These are phyloP conservation scores for Cercospora beticola DNA, from an alignment of 2,329 filamentous ascomycete species.

Conservation along the genomic window DNA sequence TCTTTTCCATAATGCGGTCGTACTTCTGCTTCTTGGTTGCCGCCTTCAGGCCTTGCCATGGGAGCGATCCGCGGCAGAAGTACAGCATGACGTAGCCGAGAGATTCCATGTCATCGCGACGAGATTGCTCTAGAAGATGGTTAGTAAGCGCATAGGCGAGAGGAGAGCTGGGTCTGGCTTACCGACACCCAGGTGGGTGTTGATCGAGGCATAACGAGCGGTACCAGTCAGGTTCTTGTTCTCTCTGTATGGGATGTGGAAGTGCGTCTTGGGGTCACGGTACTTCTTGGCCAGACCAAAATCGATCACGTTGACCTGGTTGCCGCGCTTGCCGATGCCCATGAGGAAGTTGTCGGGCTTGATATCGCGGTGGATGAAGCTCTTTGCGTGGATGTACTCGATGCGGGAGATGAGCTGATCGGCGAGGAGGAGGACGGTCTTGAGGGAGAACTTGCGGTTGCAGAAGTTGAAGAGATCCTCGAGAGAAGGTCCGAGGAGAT, in stretches of 20 bases:
- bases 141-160: slow-evolving; percentile 12
- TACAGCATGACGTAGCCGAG: slow-evolving; percentile 99
- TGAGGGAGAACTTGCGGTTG: slow-evolving; percentile 98
- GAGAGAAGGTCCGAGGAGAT: slow-evolving; percentile 89
- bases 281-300: slow-evolving; percentile 99
- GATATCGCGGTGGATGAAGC: slow-evolving; percentile 99
- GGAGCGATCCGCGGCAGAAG: slow-evolving; percentile 97
- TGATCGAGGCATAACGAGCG: slow-evolving; percentile 97
- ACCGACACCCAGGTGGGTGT: slow-evolving; percentile 95
- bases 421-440: slow-evolving; percentile 93
- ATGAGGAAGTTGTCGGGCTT: slow-evolving; percentile 99
- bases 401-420: slow-evolving; percentile 99
- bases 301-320: slow-evolving; percentile 99
- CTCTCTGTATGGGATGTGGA: slow-evolving; percentile 99
- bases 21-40: slow-evolving; percentile 93
- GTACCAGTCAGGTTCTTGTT: slow-evolving; percentile 99
- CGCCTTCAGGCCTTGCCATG: slow-evolving; percentile 83
- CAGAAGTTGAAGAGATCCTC: slow-evolving; percentile 99
- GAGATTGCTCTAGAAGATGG: slow-evolving; percentile 74
- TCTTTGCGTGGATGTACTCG: slow-evolving; percentile 99
- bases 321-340: slow-evolving; percentile 98
- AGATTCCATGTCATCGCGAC: slow-evolving; percentile 98
- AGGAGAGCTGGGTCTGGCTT: slow-evolving; percentile 31
- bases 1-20: slow-evolving; percentile 99
- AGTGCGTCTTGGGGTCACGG: slow-evolving; percentile 98